Evolutionary conservation across 2,329 filamentous ascomycete genomes (phyloP), one percentile per base, ranked within the genome.

Genomic region (Gaeumannomyces sp.): DNA sequence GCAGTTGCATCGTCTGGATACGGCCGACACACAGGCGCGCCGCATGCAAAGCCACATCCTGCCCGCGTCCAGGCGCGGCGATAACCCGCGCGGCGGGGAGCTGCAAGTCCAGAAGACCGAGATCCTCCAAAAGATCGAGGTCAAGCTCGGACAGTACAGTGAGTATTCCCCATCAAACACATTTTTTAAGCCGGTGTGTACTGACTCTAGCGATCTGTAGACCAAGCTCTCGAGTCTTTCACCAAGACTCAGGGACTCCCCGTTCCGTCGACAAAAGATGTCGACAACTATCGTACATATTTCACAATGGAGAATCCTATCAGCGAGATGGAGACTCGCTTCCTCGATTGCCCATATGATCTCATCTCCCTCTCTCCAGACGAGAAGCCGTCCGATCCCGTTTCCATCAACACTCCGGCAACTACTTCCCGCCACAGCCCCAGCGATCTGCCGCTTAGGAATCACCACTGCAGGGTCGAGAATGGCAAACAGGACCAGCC

Each of bases 81-180:
- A 89, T 33, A 79, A 76, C 5, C 77, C 82, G 65, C 79, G 80
- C 3, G 83, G 83, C 1, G 80, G 79, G 6, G 85, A 88, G 63
- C 73, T 89, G 59, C 83, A 87, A 67, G 84, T 82, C 75, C 83
- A 83, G 67, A 84, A 84, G 70, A 86, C 83, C 0, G 83, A 87
- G 60, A 74, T 89, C 6, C 73, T 91, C 6, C 84, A 83, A 19
- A 81, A 84, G 68, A 86, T 91, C 64, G 88, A 84, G 22, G 81
- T 83, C 68, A 91, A 91, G 72, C 75, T 90, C 11, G 81, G 82
- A 38, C 86, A 90, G 70, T 92, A 91, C 72, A 88, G 87, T 89
- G 76, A 74, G 83, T 65, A 35, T 45, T 2, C 3, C 10, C 3
- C 22, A 27, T 11, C 22, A 14, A 19, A 1, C 6, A 31, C 13